Percentiles rank a stretch among this genome's conserved stretches.
These are phyloP conservation scores for Amanita polypyramis DNA, from an alignment of 768 basidiomycete species.

Conservation along the genomic window DNA sequence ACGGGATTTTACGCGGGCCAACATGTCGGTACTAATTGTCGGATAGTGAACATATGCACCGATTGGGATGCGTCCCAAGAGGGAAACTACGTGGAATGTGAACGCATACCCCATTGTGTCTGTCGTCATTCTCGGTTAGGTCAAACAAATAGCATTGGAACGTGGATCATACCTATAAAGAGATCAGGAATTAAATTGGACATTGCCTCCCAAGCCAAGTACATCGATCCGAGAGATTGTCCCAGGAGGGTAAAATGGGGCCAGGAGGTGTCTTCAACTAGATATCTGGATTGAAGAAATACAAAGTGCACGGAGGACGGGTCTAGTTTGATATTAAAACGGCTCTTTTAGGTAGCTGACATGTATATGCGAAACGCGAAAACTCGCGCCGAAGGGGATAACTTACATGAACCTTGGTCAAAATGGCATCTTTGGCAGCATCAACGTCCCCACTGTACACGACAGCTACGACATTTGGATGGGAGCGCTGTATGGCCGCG, in stretches of 20 bases:
- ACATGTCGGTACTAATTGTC: conserved; percentile 92
- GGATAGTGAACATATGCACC: conserved; percentile 96
- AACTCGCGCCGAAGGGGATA: background rate
- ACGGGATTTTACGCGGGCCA: conserved; percentile 61
- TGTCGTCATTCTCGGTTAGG: conserved; percentile 19
- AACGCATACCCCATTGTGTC: conserved; percentile 99
- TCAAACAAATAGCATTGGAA: background rate
- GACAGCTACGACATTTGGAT: conserved; percentile 56
- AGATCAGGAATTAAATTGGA: conserved; percentile 73
- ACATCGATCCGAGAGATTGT: conserved; percentile 83
- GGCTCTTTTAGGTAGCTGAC: conserved; percentile 39
- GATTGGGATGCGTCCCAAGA: conserved; percentile 57
- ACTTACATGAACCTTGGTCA: conserved; percentile 70
- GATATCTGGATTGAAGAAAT: conserved; percentile 56
- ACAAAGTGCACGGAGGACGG: conserved; percentile 66
- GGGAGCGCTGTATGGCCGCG: conserved; percentile 57
- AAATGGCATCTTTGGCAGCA: conserved; percentile 69
- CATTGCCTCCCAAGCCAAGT: conserved; percentile 78
- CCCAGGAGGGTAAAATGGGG: conserved; percentile 85
- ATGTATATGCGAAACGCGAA: background rate
- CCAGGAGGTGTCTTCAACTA: conserved; percentile 81
- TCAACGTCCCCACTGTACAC: conserved; percentile 88
- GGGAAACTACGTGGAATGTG: conserved; percentile 69
- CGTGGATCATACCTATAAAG: conserved; percentile 59
- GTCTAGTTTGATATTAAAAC: conserved; percentile 72